These are phyloP conservation scores for Fusarium anguioides DNA, from an alignment of 2,329 filamentous ascomycete genomes.

Conservation along the genomic window DNA sequence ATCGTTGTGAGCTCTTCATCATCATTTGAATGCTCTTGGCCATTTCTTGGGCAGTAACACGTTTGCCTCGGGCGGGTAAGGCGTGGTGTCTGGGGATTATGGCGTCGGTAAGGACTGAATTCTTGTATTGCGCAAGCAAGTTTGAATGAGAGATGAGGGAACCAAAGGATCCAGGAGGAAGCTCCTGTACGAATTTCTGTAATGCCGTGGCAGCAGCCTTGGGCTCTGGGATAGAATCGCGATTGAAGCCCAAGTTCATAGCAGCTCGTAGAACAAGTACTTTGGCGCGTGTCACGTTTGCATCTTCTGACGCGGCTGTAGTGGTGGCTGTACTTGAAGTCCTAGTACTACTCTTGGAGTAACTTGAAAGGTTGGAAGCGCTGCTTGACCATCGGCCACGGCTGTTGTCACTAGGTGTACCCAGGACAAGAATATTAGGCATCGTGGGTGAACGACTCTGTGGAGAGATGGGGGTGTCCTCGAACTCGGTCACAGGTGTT, in stretches of 20 bases:
- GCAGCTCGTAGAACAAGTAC: slow-evolving; percentile 85
- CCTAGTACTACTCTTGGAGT: slow-evolving; percentile 75
- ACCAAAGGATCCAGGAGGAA: slow-evolving; percentile 84
- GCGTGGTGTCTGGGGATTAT: slow-evolving; percentile 57
- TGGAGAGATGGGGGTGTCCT: slow-evolving; percentile 86
- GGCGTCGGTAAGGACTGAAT: slow-evolving; percentile 78
- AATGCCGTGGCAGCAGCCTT: slow-evolving; percentile 65
- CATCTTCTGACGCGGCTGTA: slow-evolving; percentile 75
- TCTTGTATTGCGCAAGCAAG: slow-evolving; percentile 83
- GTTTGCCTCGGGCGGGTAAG: slow-evolving; percentile 65
- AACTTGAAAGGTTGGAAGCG: slow-evolving; percentile 81
- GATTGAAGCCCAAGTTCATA: slow-evolving; percentile 83
- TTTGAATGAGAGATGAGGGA: slow-evolving; percentile 74
- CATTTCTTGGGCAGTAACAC: slow-evolving; percentile 77
- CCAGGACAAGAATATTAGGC: slow-evolving; percentile 89
- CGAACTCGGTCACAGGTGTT: slow-evolving; percentile 94
- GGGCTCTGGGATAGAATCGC: slow-evolving; percentile 61
- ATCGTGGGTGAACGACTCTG: slow-evolving; percentile 79
- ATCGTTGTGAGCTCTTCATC: slow-evolving; percentile 73
- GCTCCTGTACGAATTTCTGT: slow-evolving; percentile 78
- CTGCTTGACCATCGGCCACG: slow-evolving; percentile 83
- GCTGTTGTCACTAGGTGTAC: slow-evolving; percentile 70
- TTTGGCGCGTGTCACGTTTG: slow-evolving; percentile 81
- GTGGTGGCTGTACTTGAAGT: slow-evolving; percentile 80
- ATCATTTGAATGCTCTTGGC: slow-evolving; percentile 83